Conservation (phyloP, 106 monocot genomes). For the Amphibolis antarctica region DNA sequence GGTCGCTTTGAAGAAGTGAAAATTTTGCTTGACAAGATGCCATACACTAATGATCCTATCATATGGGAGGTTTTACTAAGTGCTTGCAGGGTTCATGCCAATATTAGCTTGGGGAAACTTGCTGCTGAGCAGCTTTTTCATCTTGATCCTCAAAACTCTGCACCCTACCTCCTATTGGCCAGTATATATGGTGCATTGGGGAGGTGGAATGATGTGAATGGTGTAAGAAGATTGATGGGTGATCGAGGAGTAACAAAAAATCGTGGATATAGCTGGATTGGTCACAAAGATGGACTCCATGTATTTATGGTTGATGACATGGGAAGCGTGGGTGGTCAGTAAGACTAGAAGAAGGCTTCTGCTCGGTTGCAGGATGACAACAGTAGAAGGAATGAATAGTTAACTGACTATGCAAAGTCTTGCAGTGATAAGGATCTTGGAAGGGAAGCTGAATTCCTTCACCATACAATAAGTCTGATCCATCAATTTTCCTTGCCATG, state of each 20-base stretch:
- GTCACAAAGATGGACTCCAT: slow-evolving; percentile 35
- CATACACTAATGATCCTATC: slow-evolving; percentile 60
- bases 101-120: slow-evolving; percentile 43
- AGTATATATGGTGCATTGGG: slow-evolving; percentile 74
- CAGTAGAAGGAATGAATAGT: not conserved
- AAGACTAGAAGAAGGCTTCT: not conserved
- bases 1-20: slow-evolving; percentile 60
- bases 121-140: slow-evolving; percentile 70
- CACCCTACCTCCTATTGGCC: slow-evolving; percentile 77
- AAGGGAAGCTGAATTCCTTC: too few species aligned
- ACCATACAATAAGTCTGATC: too few species aligned
- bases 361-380: not conserved
- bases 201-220: slow-evolving; percentile 38
- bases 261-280: slow-evolving; percentile 78
- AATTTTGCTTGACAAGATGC: slow-evolving; percentile 38
- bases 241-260: slow-evolving; percentile 46
- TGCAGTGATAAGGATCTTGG: too few species aligned
- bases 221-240: slow-evolving; percentile 59
- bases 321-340: not conserved
- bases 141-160: slow-evolving; percentile 48
- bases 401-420: too few species aligned
- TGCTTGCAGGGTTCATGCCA: slow-evolving; percentile 62
- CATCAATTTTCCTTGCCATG: too few species aligned
- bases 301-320: slow-evolving; percentile 64
- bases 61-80: slow-evolving; percentile 91